Evolutionary conservation across 164 flowering plant species (phyloP).

Genomic region (Annona cherimola): DNA sequence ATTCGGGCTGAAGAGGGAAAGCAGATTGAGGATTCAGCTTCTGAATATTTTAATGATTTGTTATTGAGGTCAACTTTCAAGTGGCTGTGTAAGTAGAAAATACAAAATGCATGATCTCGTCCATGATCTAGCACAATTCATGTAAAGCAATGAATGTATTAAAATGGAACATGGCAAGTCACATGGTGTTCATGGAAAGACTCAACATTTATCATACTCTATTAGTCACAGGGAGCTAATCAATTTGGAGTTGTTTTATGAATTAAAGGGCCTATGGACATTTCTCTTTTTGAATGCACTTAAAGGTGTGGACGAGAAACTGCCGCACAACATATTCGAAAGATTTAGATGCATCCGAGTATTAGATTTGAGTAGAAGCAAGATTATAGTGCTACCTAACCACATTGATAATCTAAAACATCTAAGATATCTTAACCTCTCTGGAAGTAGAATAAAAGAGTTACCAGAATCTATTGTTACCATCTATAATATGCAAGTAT

Average conservation of each 20-base stretch:
- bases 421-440: constrained; percentile 28
- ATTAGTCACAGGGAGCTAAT: neutral
- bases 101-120: constrained; percentile 15
- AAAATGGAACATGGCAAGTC: constrained; percentile 1
- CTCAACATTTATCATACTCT: constrained; percentile 7
- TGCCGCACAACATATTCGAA: neutral
- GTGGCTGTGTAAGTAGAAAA: neutral
- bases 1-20: neutral
- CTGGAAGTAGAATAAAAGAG: constrained; percentile 14
- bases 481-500: constrained; percentile 28
- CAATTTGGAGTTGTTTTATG: neutral
- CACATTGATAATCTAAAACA: constrained; percentile 16
- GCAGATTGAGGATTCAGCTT: constrained; percentile 9
- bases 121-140: constrained; percentile 9
- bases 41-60: constrained; percentile 14
- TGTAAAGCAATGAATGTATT: constrained; percentile 5
- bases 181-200: neutral
- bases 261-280: neutral
- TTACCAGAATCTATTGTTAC: constrained; percentile 23
- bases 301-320: neutral
- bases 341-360: constrained; percentile 2
- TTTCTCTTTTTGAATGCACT: neutral
- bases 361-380: constrained; percentile 7
- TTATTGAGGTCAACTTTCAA: constrained; percentile 8
- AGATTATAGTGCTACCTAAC: constrained; percentile 2